phyloP scores from a whole-genome alignment of 208 protist species.

The Tritrichomonas foetus region DNA sequence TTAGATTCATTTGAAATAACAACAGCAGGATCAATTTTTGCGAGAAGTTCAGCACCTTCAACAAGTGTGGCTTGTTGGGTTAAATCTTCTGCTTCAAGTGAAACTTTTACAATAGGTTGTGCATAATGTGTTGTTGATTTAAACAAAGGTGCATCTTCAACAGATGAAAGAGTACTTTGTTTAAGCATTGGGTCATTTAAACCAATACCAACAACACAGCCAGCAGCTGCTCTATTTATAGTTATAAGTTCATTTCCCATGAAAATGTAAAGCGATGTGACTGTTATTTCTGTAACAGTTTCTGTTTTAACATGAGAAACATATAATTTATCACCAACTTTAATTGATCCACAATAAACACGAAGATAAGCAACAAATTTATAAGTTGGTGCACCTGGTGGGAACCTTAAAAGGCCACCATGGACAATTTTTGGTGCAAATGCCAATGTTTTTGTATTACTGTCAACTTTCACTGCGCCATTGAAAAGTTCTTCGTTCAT shows the following conservation, averaged over 20 bases:
- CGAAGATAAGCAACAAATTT: slow-evolving; percentile 8
- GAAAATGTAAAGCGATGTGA: slow-evolving; percentile 22
- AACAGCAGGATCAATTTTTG: slow-evolving; percentile 22
- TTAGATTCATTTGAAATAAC: neutral
- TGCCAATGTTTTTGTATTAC: neutral
- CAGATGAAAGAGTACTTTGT: slow-evolving; percentile 26
- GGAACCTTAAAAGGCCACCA: neutral
- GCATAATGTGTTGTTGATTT: neutral
- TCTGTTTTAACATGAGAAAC: neutral
- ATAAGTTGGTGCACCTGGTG: neutral
- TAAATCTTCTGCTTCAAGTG: neutral
- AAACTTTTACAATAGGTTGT: slow-evolving; percentile 43
- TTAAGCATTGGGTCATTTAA: slow-evolving; percentile 20
- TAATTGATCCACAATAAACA: slow-evolving; percentile 41
- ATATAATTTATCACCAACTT: slow-evolving; percentile 21
- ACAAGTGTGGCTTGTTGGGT: neutral
- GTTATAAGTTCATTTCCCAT: slow-evolving; percentile 42
- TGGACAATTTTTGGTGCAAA: slow-evolving; percentile 39
- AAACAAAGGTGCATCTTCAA: neutral
- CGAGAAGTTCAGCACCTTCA: neutral
- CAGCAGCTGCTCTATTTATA: slow-evolving; percentile 26
- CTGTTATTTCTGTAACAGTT: neutral
- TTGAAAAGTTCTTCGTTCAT: neutral
- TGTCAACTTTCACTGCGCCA: neutral
- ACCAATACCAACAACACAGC: slow-evolving; percentile 44